Percentiles rank a stretch among this genome's conserved stretches.
Evolutionary conservation across 2,329 filamentous ascomycete genomes (phyloP).

Genomic region (Pseudogymnoascus sp.): DNA sequence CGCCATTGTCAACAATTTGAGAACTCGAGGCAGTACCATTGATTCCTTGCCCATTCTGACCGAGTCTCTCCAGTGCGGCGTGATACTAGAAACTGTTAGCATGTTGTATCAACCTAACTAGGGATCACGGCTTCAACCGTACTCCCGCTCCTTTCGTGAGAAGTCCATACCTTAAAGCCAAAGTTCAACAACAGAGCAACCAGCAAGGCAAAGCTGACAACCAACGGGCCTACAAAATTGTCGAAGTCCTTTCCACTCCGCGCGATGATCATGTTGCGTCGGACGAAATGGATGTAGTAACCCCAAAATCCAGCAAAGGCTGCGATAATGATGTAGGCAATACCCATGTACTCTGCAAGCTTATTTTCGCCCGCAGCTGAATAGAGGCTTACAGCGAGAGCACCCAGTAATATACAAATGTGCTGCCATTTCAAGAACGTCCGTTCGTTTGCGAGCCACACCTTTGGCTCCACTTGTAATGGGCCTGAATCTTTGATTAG

Average conservation of each 20-base stretch:
- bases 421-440: slow-evolving; percentile 99
- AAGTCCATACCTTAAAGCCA: slow-evolving; percentile 62
- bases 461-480: slow-evolving; percentile 90
- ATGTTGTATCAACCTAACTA: not conserved
- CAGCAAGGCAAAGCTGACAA: slow-evolving; percentile 74
- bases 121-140: not conserved
- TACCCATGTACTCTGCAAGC: slow-evolving; percentile 72
- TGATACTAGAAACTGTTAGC: slow-evolving; percentile 2
- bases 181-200: slow-evolving; percentile 81
- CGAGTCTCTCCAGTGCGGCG: not conserved
- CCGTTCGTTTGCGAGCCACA: slow-evolving; percentile 97
- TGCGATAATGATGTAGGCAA: slow-evolving; percentile 76
- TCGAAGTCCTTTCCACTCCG: slow-evolving; percentile 92
- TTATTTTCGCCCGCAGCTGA: slow-evolving; percentile 76
- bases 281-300: slow-evolving; percentile 70
- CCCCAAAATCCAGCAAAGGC: slow-evolving; percentile 83
- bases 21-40: not conserved
- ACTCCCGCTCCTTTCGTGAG: not conserved
- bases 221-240: slow-evolving; percentile 74
- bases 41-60: not conserved
- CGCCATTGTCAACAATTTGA: not conserved
- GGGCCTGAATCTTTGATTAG: slow-evolving; percentile 96
- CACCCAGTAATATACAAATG: slow-evolving; percentile 79
- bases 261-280: slow-evolving; percentile 72
- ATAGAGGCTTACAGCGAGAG: slow-evolving; percentile 76